Evolutionary conservation across 1,284 basidiomycete species (phyloP).

Genomic region (Ustilago loliicola): DNA sequence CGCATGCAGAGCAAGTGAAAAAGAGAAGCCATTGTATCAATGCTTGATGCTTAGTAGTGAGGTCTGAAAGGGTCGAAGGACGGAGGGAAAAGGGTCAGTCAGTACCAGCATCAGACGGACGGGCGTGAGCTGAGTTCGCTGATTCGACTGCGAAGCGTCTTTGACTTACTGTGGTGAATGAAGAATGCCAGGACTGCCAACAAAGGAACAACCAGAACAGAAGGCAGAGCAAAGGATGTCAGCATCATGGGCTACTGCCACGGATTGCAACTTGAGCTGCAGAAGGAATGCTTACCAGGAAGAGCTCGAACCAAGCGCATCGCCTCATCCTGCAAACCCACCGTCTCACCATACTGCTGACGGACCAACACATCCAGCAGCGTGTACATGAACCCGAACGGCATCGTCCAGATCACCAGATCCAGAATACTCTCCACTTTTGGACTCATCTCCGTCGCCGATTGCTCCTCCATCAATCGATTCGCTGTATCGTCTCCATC

Average conservation of each 20-base stretch:
- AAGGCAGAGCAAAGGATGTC: conserved; percentile 53
- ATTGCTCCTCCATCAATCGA: conserved; percentile 42
- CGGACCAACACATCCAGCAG: conserved; percentile 66
- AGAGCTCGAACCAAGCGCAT: conserved; percentile 44
- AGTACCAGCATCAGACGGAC: not conserved
- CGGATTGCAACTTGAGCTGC: too few species aligned
- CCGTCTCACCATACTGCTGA: conserved; percentile 67
- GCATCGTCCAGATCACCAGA: conserved; percentile 66
- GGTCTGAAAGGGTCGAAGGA: conserved; percentile 27
- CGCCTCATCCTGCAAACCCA: conserved; percentile 43
- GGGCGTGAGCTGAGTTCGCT: not conserved
- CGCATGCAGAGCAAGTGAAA: conserved; percentile 44
- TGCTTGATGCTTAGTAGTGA: conserved; percentile 39
- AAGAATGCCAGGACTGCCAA: conserved; percentile 51
- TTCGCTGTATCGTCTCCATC: conserved; percentile 52
- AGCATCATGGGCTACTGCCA: not conserved
- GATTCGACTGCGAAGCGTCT: not conserved
- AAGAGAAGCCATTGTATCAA: conserved; percentile 50
- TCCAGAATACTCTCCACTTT: conserved; percentile 54
- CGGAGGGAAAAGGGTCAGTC: not conserved
- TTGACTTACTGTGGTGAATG: conserved; percentile 57
- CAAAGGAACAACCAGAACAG: not conserved
- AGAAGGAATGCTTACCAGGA: conserved; percentile 49
- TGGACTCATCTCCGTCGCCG: conserved; percentile 51
- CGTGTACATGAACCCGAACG: conserved; percentile 65